phyloP scores from a whole-genome alignment of 768 basidiomycete genomes.

The Brasilioporus rufonigricans region DNA sequence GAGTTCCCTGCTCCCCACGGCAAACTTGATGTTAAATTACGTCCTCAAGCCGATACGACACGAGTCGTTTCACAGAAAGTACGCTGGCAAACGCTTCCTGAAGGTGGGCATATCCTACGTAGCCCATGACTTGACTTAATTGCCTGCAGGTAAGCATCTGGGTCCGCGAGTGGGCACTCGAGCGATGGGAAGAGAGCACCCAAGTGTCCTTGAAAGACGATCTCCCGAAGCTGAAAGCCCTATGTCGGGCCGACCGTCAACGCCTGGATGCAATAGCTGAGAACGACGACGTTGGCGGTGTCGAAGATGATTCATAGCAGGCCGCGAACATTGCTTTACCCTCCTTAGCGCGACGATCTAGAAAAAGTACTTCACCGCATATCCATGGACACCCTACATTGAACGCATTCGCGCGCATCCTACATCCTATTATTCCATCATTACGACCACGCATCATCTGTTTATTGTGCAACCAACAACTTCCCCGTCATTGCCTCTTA shows the following conservation, averaged over 20 bases:
- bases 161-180: conserved; percentile 82
- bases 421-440: conserved; percentile 22
- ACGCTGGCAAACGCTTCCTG: conserved; percentile 77
- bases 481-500: conserved; percentile 20
- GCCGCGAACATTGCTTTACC: not conserved
- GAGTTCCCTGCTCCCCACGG: conserved; percentile 73
- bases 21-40: conserved; percentile 87
- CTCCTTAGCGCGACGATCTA: conserved; percentile 13
- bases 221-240: conserved; percentile 35
- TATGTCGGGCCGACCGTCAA: conserved; percentile 21
- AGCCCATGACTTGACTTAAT: not conserved
- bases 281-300: conserved; percentile 7
- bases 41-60: conserved; percentile 70
- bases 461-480: conserved; percentile 30
- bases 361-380: conserved; percentile 24
- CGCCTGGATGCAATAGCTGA: conserved; percentile 11
- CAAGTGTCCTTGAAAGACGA: conserved; percentile 60
- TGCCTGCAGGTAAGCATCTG: conserved; percentile 68
- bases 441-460: conserved; percentile 21
- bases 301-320: conserved; percentile 18
- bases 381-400: conserved; percentile 27
- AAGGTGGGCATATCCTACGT: conserved; percentile 50
- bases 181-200: conserved; percentile 64
- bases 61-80: conserved; percentile 85
- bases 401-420: conserved; percentile 19